Conservation (phyloP, 306 rosid species). For the Dryas drummondii region DNA sequence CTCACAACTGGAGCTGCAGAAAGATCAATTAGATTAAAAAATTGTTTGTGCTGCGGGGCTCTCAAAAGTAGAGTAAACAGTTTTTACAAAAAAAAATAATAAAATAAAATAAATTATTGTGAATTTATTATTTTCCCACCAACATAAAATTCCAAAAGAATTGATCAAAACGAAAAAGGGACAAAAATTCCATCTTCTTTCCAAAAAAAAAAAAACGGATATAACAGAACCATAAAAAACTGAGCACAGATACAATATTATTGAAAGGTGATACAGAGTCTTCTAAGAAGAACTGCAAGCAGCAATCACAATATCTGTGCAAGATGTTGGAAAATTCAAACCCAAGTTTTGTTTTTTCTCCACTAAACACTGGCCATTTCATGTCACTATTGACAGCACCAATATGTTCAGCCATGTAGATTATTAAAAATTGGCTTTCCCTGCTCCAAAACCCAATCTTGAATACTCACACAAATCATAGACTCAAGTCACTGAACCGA, state of each 20-base stretch:
- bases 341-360: background rate
- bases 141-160: background rate
- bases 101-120: background rate
- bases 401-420: background rate
- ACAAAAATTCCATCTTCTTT: background rate
- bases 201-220: background rate
- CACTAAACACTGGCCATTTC: background rate
- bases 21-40: conserved; percentile 9
- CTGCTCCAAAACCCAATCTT: background rate
- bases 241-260: background rate
- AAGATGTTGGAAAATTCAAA: background rate
- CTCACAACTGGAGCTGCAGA: conserved; percentile 69
- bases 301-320: background rate
- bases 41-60: conserved; percentile 1
- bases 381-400: background rate
- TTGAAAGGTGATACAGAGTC: background rate
- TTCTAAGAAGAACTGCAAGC: background rate
- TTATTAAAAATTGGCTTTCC: background rate
- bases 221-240: background rate
- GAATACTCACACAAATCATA: background rate
- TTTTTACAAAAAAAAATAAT: background rate
- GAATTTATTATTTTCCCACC: background rate
- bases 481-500: background rate
- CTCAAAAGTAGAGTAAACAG: background rate
- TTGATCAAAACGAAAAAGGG: background rate